Evolutionary conservation across 176 grass and related monocot species (phyloP), one percentile per base, ranked within the genome.

Genomic region (Tuctoria greenei): DNA sequence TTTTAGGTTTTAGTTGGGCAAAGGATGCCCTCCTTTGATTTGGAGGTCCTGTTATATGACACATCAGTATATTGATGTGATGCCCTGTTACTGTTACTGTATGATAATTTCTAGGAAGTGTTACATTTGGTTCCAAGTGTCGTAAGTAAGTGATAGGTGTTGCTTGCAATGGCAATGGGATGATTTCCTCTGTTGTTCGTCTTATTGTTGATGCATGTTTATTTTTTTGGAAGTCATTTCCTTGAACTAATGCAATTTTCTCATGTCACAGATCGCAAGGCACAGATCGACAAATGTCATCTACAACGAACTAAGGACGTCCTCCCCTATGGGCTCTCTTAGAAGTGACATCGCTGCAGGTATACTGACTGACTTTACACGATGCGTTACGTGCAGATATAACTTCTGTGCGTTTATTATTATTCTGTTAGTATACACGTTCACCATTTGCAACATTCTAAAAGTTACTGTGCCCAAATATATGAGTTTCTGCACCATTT

Each of bases 251-350:
- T 42, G 21, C 24, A 63, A 35, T 41, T 45, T 76, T 46, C 39
- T 73, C 27, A 4, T n/a, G 59, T 84, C 10, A n/a, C 75, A 88
- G 86, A 72, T 83, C 9, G 18, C 64, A 57, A 80, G 38, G 64
- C 66, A 75, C 40, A 70, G 24, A 65, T 36, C 76, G 15, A 38
- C 69, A 80, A 64, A 64, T 69, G 63, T 56, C 31, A 65, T 84
- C 38, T 88, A 75, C 59, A 84, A 75, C 65, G 81, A 80, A 61
- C 14, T 83, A 21, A 34, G 68, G 70, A 57, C 38, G 37, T 75
- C 76, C 46, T 49, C 63, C 8, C 70, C 81, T 75, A 11, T 79
- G 44, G 71, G 64, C 23, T 13, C 37, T 49, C 38, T 75, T 63
- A 69, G 75, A 70, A 67, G 56, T 41, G 76, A 80, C 18, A 27